Evolutionary conservation across 331 rosid genomes (phyloP), one percentile per base, ranked within the genome.

Genomic region (Arachis monticola): DNA sequence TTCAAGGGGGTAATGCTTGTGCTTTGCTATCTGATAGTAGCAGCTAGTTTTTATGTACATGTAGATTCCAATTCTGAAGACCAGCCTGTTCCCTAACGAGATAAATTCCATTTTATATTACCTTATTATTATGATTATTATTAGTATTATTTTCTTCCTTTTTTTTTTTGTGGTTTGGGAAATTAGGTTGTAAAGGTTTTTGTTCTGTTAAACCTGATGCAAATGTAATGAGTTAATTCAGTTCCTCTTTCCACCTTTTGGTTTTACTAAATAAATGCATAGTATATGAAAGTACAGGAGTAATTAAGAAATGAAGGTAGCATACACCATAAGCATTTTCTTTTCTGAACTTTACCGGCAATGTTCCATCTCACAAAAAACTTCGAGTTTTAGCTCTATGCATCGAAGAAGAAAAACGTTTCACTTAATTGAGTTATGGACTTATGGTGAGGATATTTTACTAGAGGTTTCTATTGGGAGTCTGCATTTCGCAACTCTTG

Each of bases 41-140:
- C 93, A 22, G 97, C 93, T 30, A 87, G 97, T 78, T 89, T 92
- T 64, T 92, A 86, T 82, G 96, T 89, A 72, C 97, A 92, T 31
- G 85, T 81, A 13, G 97, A 89, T 77, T 85, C 86, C 60, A 22
- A 80, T 13, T 30, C 46, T 48, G 45, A 67, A 50, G 79, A 17
- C 46, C 44, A 31, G 42, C 57, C n/a, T 17, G 1, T 74, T 7
- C 52, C 47, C 30, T 22, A 8, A 14, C 0, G 10, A 8, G 50
- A 46, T 27, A 53, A 42, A n/a, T 30, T 63, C 10, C 0, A 1
- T 7, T 3, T 51, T 4, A 35, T 35, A 35, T 50, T 48, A 44
- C 51, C 31, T 67, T 0, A 32, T 14, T 11, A 48, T 51, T 51
- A 38, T 77, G 0, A 22, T 22, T 22, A 22, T 22, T 22, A 22